phyloP scores from a whole-genome alignment of 768 basidiomycete genomes.

The Russula lepida region DNA sequence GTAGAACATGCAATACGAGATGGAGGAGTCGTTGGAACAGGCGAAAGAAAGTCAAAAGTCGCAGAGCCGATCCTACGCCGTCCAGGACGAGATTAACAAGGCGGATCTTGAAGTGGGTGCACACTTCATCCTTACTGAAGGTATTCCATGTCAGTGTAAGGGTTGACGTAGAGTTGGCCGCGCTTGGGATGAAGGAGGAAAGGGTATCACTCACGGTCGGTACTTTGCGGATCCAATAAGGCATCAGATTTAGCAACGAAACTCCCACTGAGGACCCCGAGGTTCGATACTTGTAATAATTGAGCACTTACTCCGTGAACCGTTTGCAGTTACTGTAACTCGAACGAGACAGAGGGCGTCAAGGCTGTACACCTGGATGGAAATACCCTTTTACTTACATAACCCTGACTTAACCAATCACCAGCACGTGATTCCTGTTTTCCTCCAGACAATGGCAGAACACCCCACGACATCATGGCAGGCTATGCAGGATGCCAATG shows the following conservation, averaged over 20 bases:
- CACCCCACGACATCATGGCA: slow-evolving; percentile 85
- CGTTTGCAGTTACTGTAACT: no score
- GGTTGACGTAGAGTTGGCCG: slow-evolving; percentile 70
- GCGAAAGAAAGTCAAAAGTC: slow-evolving; percentile 97
- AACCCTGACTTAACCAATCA: no score
- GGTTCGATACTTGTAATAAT: slow-evolving; percentile 33
- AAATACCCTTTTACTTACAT: no score
- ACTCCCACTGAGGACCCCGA: slow-evolving; percentile 63
- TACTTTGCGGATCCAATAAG: slow-evolving; percentile 79
- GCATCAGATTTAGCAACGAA: slow-evolving; percentile 87
- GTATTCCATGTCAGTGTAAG: neutral
- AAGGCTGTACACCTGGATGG: no score
- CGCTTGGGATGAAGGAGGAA: slow-evolving; percentile 86
- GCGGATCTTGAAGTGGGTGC: slow-evolving; percentile 92
- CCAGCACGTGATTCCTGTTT: no score
- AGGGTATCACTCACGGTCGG: no score
- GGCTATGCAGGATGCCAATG: slow-evolving; percentile 77
- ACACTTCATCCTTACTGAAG: slow-evolving; percentile 21
- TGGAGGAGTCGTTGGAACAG: slow-evolving; percentile 95
- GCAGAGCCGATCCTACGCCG: slow-evolving; percentile 85
- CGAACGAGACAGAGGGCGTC: no score
- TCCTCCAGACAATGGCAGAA: slow-evolving; percentile 44
- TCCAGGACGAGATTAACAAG: slow-evolving; percentile 96
- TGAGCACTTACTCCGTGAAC: no score
- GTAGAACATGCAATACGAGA: slow-evolving; percentile 92